Conservation (phyloP, 2,329 filamentous ascomycete species). For the Colletotrichum lini region DNA sequence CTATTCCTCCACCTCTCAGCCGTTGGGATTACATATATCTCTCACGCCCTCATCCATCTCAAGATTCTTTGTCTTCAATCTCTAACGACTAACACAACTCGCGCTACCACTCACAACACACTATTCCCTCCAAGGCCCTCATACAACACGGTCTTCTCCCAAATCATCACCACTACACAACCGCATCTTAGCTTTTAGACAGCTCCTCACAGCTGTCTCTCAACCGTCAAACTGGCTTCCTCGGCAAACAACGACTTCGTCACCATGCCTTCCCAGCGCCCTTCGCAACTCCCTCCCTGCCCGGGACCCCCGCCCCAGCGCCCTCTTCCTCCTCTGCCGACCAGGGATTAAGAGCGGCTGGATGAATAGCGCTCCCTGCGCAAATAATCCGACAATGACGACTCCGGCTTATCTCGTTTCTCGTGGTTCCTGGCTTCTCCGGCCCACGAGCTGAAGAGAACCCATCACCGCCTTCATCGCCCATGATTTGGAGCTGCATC, state of each 20-base stretch:
- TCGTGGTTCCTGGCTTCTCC: conserved; percentile 3
- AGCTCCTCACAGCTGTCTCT: conserved; percentile 34
- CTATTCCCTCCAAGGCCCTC: conserved; percentile 15
- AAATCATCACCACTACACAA: conserved; percentile 41
- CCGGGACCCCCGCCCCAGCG: conserved; percentile 76
- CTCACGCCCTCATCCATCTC: conserved; percentile 17
- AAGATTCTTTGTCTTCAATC: conserved; percentile 31
- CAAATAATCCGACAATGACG: conserved; percentile 25
- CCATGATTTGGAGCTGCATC: conserved; percentile 4
- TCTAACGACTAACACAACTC: conserved; percentile 19
- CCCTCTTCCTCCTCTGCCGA: conserved; percentile 76
- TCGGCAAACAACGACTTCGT: conserved; percentile 45
- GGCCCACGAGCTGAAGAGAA: conserved; percentile 4
- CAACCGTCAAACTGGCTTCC: conserved; percentile 41
- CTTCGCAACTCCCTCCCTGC: conserved; percentile 77
- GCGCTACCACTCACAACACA: not conserved
- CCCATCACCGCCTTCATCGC: not conserved
- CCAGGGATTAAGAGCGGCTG: conserved; percentile 62
- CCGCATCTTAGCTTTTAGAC: conserved; percentile 18
- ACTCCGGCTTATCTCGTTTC: not conserved
- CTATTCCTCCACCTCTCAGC: conserved; percentile 6
- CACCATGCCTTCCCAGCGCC: conserved; percentile 72
- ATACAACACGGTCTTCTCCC: conserved; percentile 20
- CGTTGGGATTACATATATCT: conserved; percentile 29
- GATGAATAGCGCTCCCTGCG: conserved; percentile 20